A percentile compares a stretch with the other conserved stretches of the same genome.
phyloP scores from a whole-genome alignment of 495 filamentous ascomycete genomes.

The Apiosordaria backusii region DNA sequence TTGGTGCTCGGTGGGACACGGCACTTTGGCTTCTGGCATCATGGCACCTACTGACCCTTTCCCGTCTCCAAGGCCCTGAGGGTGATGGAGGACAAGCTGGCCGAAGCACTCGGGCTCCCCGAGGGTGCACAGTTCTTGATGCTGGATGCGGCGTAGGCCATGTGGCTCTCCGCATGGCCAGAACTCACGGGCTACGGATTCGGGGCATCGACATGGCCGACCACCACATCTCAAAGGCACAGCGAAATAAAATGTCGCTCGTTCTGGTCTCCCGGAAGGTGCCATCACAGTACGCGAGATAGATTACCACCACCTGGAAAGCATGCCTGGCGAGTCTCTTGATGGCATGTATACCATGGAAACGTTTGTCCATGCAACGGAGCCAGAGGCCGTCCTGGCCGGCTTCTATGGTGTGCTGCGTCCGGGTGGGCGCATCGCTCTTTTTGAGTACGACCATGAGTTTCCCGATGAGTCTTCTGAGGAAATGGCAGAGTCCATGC shows the following conservation, averaged over 20 bases:
- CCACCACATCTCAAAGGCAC: conserved; percentile 47
- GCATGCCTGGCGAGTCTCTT: conserved; percentile 35
- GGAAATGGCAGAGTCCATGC: conserved; percentile 32
- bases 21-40: too few species aligned
- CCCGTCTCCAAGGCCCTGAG: conserved; percentile 40
- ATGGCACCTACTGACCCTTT: conserved; percentile 49
- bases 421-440: conserved; percentile 44
- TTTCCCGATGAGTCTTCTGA: conserved; percentile 29
- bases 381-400: conserved; percentile 43
- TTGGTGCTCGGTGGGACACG: too few species aligned
- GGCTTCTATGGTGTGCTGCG: conserved; percentile 49
- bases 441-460: conserved; percentile 46
- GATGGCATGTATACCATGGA: conserved; percentile 61
- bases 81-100: conserved; percentile 50
- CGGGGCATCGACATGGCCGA: conserved; percentile 50
- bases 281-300: conserved; percentile 39
- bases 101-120: conserved; percentile 35
- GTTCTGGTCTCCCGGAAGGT: conserved; percentile 34
- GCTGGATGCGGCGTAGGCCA: conserved; percentile 51
- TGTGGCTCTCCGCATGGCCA: conserved; percentile 49
- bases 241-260: conserved; percentile 39
- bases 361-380: conserved; percentile 55
- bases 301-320: conserved; percentile 54
- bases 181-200: conserved; percentile 36
- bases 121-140: conserved; percentile 46